Evolutionary conservation across 1,284 basidiomycete genomes (phyloP), one percentile per base, ranked within the genome.

Genomic region (Leucoagaricus sp.): DNA sequence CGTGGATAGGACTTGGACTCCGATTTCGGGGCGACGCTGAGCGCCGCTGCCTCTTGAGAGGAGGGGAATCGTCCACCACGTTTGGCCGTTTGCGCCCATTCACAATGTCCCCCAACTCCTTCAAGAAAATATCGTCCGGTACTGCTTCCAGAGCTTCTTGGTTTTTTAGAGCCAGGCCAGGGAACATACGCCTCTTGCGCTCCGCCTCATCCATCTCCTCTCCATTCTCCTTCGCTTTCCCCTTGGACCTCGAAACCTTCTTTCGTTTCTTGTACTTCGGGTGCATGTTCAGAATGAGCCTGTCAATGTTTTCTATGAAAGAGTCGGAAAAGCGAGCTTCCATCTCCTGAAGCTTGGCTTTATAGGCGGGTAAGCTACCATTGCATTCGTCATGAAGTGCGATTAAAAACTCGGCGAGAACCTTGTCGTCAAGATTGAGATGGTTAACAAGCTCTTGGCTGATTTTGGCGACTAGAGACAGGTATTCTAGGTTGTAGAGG

Each of bases 361-460:
- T 93, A 84, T 99, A 99, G 55, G 86, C 83, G 12, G 76, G 72
- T 45, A 93, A 77, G 59, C 84, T 85, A 64, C 72, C 83, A 64
- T 75, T 91, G 67, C 91, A 90, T 64, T 93, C 77, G 63, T 93
- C 91, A 74, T 99, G 96, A 53, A 98, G 83, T 67, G 85, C 79
- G 62, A 99, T 96, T 61, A 98, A 85, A 75, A 97, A 99, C 76
- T 99, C 96, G 25, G 96, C 94, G 33, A 96, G 81, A 10, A 90
- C 90, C 69, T 95, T 96, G 80, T 98, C 95, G 69, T 89, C 91
- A 53, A 90, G 75, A 47, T 83, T 89, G 64, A 83, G 82, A 69
- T 96, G 86, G 66, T 96, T 97, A 74, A 90, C 85, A 53, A 97
- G 84, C 72, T 97, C 94, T 70, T 95, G 91, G 0, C 90, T 90